Percentiles rank a stretch among this genome's conserved stretches.
Conservation (phyloP, 78 protist species). For the Dictyostelium firmibasis region DNA sequence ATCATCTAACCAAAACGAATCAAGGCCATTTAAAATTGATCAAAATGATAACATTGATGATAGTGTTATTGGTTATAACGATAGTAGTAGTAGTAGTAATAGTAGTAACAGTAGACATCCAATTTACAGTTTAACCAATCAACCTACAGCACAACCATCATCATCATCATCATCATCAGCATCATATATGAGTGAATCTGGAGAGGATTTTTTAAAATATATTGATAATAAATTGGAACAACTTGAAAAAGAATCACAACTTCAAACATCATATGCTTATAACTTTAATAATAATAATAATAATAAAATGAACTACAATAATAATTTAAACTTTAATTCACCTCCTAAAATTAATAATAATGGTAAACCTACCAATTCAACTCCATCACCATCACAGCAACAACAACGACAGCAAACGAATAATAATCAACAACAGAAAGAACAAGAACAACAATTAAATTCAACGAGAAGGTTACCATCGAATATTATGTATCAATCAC, state of each 20-base stretch:
- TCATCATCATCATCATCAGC: neutral
- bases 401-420: neutral
- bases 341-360: neutral
- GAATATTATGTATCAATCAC: neutral
- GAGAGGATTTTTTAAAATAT: neutral
- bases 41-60: neutral
- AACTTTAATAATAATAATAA: neutral
- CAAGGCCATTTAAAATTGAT: constrained; percentile 3
- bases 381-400: neutral
- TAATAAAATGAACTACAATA: neutral
- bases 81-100: neutral
- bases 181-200: neutral
- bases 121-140: neutral
- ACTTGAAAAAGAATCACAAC: neutral
- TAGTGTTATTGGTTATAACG: too few relatives aligned
- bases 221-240: neutral
- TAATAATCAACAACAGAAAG: neutral
- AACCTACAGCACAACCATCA: neutral
- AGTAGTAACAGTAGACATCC: neutral
- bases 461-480: neutral
- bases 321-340: neutral
- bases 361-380: neutral
- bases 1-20: neutral
- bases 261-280: neutral
- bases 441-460: neutral